Conservation (phyloP, 2,329 filamentous ascomycete genomes). For the Leptoxyphium fumago region DNA sequence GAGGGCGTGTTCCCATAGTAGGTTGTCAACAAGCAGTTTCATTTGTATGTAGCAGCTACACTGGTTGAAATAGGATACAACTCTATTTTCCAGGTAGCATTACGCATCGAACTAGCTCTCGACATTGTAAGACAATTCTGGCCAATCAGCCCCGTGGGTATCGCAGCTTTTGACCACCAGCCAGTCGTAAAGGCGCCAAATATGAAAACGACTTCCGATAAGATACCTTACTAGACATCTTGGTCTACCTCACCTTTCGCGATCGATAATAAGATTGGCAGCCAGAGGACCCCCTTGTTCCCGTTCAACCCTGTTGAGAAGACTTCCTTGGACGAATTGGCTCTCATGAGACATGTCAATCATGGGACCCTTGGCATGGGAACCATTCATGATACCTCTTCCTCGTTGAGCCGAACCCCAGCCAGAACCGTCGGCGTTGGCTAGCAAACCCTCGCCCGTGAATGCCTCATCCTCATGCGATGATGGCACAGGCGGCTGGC, state of each 20-base stretch:
- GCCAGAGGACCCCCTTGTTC: constrained; percentile 16
- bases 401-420: constrained; percentile 25
- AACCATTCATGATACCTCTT: constrained; percentile 31
- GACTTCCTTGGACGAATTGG: constrained; percentile 32
- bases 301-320: constrained; percentile 29
- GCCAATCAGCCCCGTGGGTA: too few species aligned
- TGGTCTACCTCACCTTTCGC: constrained; percentile 14
- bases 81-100: too few species aligned
- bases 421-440: constrained; percentile 22
- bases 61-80: too few species aligned
- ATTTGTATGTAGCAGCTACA: too few species aligned
- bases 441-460: constrained; percentile 30
- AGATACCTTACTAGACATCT: not conserved
- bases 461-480: constrained; percentile 20
- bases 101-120: too few species aligned
- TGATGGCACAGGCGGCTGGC: not conserved
- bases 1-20: too few species aligned
- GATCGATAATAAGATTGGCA: constrained; percentile 21
- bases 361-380: constrained; percentile 30
- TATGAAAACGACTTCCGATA: too few species aligned
- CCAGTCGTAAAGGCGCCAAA: too few species aligned
- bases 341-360: constrained; percentile 27
- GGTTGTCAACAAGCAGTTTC: too few species aligned
- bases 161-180: too few species aligned
- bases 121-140: too few species aligned